Base-by-base conservation (phyloP, 2,329 filamentous ascomycete species). In the Escovopsis sp. region DNA sequence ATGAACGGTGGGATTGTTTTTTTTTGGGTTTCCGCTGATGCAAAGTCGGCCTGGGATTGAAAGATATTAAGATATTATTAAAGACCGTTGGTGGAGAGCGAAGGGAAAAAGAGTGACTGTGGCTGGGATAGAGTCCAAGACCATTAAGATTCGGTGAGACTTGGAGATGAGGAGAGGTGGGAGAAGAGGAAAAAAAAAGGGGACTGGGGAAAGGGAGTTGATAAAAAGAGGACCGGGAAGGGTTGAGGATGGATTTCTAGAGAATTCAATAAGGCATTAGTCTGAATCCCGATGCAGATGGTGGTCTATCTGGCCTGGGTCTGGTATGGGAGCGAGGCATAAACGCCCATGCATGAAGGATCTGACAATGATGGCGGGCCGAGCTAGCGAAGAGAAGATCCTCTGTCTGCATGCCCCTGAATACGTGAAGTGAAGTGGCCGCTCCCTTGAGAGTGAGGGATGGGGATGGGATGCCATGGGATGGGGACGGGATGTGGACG, bases 21-120 rank as follows among this genome's bases (percentile, higher is more conserved):
- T 23, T 25, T 25, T 25, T 11, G 9, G 21, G 21, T 25, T 25
- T n/a, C n/a, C n/a, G n/a, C n/a, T n/a, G n/a, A 49, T 52, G 52
- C 51, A 55, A 51, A 54, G 58, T 31, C 56, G 53, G 56, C 40
- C 56, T 52, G 56, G 54, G 52, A 52, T 59, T 61, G 55, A 62
- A n/a, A 52, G 59, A 52, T 60, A 66, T 70, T 71, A 72, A 53
- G 52, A 49, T 65, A 72, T 72, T 72, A 72, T 47, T 72, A 72
- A 72, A 46, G 68, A 72, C 61, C 55, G 68, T 70, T 59, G 44
- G 7, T 25, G 63, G 62, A 65, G 63, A 49, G 59, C 55, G 47
- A 51, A 56, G 54, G 46, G 43, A 48, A 63, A 73, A 73, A 57
- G 68, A 74, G 63, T 68, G 70, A 68, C 65, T 52, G 57, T 65